Base-by-base conservation (phyloP, 192 early-diverging fungal genomes). In the Coemansia sp. region DNA sequence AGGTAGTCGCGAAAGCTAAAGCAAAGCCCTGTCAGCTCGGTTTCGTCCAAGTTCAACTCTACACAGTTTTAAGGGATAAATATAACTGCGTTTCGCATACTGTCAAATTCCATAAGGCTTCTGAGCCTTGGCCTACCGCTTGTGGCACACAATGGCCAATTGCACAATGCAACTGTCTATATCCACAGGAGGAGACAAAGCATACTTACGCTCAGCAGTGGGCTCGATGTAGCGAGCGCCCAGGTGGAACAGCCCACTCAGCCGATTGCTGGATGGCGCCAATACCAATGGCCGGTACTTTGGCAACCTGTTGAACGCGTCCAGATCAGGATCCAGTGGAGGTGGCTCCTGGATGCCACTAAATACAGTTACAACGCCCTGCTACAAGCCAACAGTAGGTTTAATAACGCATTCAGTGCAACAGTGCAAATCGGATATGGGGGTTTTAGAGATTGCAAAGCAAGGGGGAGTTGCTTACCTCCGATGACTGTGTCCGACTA, bases 221-320 rank as follows among this genome's bases (percentile, higher is more conserved):
- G 74, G 74, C 64, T 77, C 74, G n/a, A 77, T 65, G 52, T 77
- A 77, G 5, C 74, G 74, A 10, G 56, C 45, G 3, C 68, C 74
- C 11, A 56, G 40, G 14, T 77, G 67, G 23, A 77, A 77, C 2
- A 77, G 63, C 21, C 74, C 74, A 16, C 67, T 49, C n/a, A 77
- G 53, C 2, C 74, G 74, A 46, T 60, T 71, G 47, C 65, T 66
- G 12, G 67, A 52, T 6, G 74, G 74, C 4, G 68, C 74, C 48
- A 77, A 42, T 21, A 77, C 74, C 40, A 71, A 62, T 14, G 74
- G 74, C 11, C 74, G 62, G 50, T 59, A 77, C 17, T 50, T 46
- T 11, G 74, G 68, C 18, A 79, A 56, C 31, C 44, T 51, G 62
- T 79, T 79, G 5, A 79, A 53, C 9, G 76, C 62, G 7, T 79